Evolutionary conservation across 495 filamentous ascomycete species (phyloP), one percentile per base, ranked within the genome.

Genomic region (Penicillium riverlandense): DNA sequence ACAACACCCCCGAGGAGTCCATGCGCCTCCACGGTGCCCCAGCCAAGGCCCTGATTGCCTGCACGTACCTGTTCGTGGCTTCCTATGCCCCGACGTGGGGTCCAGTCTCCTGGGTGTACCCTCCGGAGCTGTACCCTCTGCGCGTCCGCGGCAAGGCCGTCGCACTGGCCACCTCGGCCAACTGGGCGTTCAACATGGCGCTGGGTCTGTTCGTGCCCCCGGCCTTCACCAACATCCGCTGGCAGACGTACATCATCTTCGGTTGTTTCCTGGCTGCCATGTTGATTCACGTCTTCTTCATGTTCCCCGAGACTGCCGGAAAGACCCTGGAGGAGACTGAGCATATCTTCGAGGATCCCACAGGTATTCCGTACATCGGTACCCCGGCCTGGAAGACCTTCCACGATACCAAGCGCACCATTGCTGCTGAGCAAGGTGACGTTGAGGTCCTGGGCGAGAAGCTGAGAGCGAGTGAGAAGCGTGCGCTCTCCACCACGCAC

Each of bases 281-380:
- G 77, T 74, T 77, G 31, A 48, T 86, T 29, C 86, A 90, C 55
- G 74, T 80, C n/a, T 87, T 79, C 67, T 86, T 90, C 65, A 54
- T 86, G 48, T 88, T 90, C 69, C 86, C 85, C 1, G 86, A 92
- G 66, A 90, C 86, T 3, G 75, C 77, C 12, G 84, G 84, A 38
- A 87, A 87, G 72, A 82, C 84, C n/a, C 74, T 90, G 2, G 88
- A 90, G 54, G 85, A 90, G 63, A 73, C 83, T 10, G 79, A 83
- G 41, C 62, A 67, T 29, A 81, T 88, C 48, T 91, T 91, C 48
- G 79, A 83, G 41, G 71, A 77, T 52, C 73, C 71, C 4, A 47
- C 72, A 52, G 77, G 78, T 27, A 72, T 83, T 47, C 77, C 70
- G 44, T 77, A 77, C 55, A 73, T 87, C 40, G 83, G 83, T 33